phyloP scores from a whole-genome alignment of 129 eudicot species.

The Saussurea involucrata region DNA sequence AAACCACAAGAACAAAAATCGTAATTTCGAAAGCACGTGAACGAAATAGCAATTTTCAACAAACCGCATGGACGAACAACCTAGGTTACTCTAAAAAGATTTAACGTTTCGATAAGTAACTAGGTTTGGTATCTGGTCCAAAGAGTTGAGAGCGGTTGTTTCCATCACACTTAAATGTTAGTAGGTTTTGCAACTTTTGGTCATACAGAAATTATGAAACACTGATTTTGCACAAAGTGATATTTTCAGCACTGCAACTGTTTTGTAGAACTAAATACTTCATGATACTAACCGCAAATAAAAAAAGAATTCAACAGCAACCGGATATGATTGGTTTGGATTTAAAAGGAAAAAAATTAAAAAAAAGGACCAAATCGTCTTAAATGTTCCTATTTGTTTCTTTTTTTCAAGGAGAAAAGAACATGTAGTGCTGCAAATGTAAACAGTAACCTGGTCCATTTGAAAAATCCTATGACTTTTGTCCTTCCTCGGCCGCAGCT shows the following conservation, averaged over 20 bases:
- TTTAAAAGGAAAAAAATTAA: conserved; percentile 13
- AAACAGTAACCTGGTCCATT: conserved; percentile 12
- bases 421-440: background rate
- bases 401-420: conserved; percentile 2
- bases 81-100: background rate
- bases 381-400: conserved; percentile 15
- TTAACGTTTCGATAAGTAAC: too few species aligned
- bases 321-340: background rate
- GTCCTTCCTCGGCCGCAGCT: conserved; percentile 77
- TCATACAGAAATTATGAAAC: background rate
- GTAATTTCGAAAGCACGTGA: background rate
- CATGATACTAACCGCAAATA: conserved; percentile 7
- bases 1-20: background rate
- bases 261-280: background rate
- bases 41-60: background rate
- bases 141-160: background rate
- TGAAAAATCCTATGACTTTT: conserved; percentile 39
- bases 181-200: background rate
- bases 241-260: background rate
- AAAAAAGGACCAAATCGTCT: conserved; percentile 9
- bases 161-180: background rate
- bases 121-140: background rate
- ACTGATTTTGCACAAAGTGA: background rate
- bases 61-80: background rate
- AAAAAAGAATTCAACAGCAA: conserved; percentile 1